Conservation (phyloP, 139 green algal genomes). For the Closterium sp. region DNA sequence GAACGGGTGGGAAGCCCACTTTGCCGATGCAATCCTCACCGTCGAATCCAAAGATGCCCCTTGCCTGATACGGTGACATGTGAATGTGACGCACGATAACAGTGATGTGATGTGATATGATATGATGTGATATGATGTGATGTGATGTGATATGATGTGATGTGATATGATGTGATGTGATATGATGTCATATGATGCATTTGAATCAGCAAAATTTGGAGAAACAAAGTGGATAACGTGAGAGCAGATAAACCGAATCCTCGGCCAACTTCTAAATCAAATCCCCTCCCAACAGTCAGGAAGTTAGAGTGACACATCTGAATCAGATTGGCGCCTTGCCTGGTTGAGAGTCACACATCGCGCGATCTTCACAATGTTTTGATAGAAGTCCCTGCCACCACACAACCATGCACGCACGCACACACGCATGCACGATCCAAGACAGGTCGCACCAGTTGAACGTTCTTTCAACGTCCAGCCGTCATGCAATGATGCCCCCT, state of each 20-base stretch:
- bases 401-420: not conserved
- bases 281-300: no score
- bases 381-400: constrained; percentile 75
- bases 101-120: not conserved
- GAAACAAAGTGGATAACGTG: no score
- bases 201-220: no score
- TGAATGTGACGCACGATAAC: not conserved
- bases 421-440: not conserved
- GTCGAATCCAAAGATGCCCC: constrained; percentile 87
- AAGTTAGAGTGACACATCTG: no score
- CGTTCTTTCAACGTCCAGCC: not conserved
- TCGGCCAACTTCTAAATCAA: no score
- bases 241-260: no score
- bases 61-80: constrained; percentile 17
- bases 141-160: constrained; percentile 3
- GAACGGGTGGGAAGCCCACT: constrained; percentile 90
- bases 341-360: constrained; percentile 91
- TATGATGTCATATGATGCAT: no score
- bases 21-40: constrained; percentile 93
- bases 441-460: not conserved
- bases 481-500: not conserved
- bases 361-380: constrained; percentile 85
- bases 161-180: no score
- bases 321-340: constrained; percentile 54
- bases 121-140: not conserved